phyloP scores from a whole-genome alignment of 352 stramenopile species.

The Aphanomyces euteiches region DNA sequence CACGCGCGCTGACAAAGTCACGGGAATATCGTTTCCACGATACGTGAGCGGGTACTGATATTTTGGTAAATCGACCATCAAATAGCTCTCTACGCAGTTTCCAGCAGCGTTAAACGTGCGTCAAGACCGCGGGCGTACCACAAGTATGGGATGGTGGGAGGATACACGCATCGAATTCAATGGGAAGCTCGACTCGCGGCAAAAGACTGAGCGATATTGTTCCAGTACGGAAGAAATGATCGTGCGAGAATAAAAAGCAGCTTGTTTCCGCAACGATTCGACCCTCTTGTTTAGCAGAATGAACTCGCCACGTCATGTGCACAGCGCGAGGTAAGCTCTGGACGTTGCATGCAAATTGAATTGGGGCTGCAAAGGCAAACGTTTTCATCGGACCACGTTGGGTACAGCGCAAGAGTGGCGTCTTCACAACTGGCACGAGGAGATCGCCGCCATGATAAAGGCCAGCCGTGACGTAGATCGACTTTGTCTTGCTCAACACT shows the following conservation, averaged over 20 bases:
- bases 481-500: background rate
- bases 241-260: slow-evolving; percentile 23
- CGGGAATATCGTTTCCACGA: slow-evolving; percentile 8
- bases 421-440: slow-evolving; percentile 14
- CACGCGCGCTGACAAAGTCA: background rate
- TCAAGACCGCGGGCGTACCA: background rate
- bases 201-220: background rate
- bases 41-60: slow-evolving; percentile 24
- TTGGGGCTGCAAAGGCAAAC: slow-evolving; percentile 1
- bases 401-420: background rate
- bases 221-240: slow-evolving; percentile 21
- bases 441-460: slow-evolving; percentile 19
- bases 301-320: background rate
- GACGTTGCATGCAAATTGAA: slow-evolving; percentile 17
- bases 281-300: background rate
- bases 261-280: background rate
- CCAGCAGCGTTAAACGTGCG: background rate
- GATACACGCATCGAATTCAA: slow-evolving; percentile 19
- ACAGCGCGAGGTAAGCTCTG: slow-evolving; percentile 18
- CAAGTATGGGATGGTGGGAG: background rate
- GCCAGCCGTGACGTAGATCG: background rate
- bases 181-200: background rate
- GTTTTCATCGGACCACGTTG: background rate
- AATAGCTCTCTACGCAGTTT: slow-evolving; percentile 11
- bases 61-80: slow-evolving; percentile 11